Percentiles rank a stretch among this genome's conserved stretches.
Conservation (phyloP, 2,329 filamentous ascomycete genomes). For the Colletotrichum limetticola region DNA sequence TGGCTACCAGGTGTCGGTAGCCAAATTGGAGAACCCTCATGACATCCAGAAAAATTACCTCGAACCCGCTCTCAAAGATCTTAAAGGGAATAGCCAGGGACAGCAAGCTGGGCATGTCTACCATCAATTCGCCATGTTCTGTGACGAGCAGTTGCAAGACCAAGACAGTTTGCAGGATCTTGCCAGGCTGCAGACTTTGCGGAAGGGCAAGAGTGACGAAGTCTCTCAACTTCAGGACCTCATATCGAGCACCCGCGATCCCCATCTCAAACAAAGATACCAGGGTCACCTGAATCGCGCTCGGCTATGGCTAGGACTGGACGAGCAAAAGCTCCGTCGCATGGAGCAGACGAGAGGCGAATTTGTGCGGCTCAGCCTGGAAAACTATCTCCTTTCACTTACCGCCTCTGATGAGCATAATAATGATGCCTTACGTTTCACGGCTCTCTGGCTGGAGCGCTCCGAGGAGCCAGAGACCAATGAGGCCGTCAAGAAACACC, state of each 20-base stretch:
- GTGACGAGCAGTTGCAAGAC: slow-evolving; percentile 92
- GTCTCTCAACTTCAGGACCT: slow-evolving; percentile 76
- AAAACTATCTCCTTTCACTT: slow-evolving; percentile 91
- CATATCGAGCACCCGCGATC: slow-evolving; percentile 60
- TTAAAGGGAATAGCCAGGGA: slow-evolving; percentile 75
- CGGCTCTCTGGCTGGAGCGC: slow-evolving; percentile 92
- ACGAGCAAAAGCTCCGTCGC: slow-evolving; percentile 85
- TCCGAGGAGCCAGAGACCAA: slow-evolving; percentile 83
- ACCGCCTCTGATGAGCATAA: slow-evolving; percentile 88
- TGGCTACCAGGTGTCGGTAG: slow-evolving; percentile 88
- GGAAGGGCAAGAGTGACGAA: slow-evolving; percentile 84
- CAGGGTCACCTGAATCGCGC: slow-evolving; percentile 75
- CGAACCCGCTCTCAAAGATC: slow-evolving; percentile 82
- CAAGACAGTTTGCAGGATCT: slow-evolving; percentile 87
- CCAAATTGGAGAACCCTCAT: slow-evolving; percentile 90
- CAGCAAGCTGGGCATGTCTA: slow-evolving; percentile 87
- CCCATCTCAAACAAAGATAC: slow-evolving; percentile 66
- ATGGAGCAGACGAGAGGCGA: slow-evolving; percentile 80
- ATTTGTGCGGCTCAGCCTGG: slow-evolving; percentile 87
- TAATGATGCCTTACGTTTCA: slow-evolving; percentile 90
- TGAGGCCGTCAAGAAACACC: slow-evolving; percentile 75
- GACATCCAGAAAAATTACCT: slow-evolving; percentile 90
- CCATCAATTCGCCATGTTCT: slow-evolving; percentile 95
- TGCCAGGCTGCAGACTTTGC: slow-evolving; percentile 80
- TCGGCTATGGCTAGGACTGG: slow-evolving; percentile 90